Percentiles rank a stretch among this genome's conserved stretches.
Evolutionary conservation across 192 early-diverging fungal genomes (phyloP).

Genomic region (Backusella tarrabulga): DNA sequence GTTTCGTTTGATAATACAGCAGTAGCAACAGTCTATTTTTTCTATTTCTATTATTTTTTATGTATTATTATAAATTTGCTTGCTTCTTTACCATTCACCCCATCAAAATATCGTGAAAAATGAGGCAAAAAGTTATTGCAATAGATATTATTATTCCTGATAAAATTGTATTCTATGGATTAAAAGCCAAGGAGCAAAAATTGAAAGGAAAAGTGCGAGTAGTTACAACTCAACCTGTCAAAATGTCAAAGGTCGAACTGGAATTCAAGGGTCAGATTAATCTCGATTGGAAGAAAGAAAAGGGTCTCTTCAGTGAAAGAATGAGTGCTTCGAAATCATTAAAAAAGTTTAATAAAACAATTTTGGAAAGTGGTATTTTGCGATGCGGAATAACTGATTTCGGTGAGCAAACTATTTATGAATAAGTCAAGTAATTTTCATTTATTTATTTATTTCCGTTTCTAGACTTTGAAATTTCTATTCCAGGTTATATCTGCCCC

Average conservation of each 20-base stretch:
- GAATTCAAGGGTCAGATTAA: conserved; percentile 27
- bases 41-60: background rate
- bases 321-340: conserved; percentile 23
- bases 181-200: conserved; percentile 28
- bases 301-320: conserved; percentile 9
- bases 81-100: background rate
- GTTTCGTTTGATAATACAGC: background rate
- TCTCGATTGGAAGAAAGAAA: conserved; percentile 27
- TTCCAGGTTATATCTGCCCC: conserved; percentile 30
- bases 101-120: background rate
- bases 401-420: background rate
- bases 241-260: conserved; percentile 20
- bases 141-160: conserved; percentile 24
- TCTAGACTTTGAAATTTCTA: conserved; percentile 29
- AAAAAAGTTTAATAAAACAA: conserved; percentile 20
- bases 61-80: background rate
- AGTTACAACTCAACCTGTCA: conserved; percentile 27
- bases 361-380: conserved; percentile 26
- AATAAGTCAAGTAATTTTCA: background rate
- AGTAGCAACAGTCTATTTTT: background rate
- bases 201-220: conserved; percentile 33
- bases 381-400: conserved; percentile 31
- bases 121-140: conserved; percentile 31
- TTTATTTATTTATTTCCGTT: background rate
- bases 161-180: conserved; percentile 20